Evolutionary conservation across 208 protist genomes (phyloP).

Genomic region (Leishmania gerbilli): DNA sequence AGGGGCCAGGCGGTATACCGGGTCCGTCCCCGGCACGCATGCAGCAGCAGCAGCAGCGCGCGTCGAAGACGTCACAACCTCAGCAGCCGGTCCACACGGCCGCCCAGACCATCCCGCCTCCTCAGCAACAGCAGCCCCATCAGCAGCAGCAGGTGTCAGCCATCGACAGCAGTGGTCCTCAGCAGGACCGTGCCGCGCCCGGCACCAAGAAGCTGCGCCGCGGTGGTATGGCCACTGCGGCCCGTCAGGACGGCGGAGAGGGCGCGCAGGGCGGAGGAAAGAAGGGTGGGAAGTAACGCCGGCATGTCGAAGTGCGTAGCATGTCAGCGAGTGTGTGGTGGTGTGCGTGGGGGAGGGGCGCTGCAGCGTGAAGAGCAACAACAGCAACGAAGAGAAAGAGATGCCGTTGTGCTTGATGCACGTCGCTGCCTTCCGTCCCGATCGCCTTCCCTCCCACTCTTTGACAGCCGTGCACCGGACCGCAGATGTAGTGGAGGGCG

Average conservation of each 20-base stretch:
- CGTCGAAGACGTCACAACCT: slow-evolving; percentile 39
- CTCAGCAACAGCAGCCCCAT: slow-evolving; percentile 35
- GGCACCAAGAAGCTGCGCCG: slow-evolving; percentile 47
- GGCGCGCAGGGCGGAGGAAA: slow-evolving; percentile 14
- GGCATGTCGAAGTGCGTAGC: not conserved
- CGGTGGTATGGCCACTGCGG: slow-evolving; percentile 40
- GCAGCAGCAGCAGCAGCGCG: slow-evolving; percentile 34
- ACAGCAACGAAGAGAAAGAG: not conserved
- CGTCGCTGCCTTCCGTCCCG: not conserved
- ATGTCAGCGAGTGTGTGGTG: not conserved
- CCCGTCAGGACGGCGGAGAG: slow-evolving; percentile 24
- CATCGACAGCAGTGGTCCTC: slow-evolving; percentile 45
- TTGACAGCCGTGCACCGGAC: not conserved
- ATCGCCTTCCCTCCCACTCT: not conserved
- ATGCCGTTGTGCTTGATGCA: not conserved
- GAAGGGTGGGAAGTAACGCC: slow-evolving; percentile 19
- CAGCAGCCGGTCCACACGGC: slow-evolving; percentile 44
- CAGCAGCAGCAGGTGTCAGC: slow-evolving; percentile 33
- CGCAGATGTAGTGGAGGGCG: not conserved
- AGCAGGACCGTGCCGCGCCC: slow-evolving; percentile 31
- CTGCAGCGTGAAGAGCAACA: not conserved
- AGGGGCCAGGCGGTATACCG: slow-evolving; percentile 16
- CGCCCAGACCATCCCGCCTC: slow-evolving; percentile 21
- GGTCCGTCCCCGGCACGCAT: slow-evolving; percentile 31
- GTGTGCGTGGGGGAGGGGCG: not conserved